Evolutionary conservation across 306 rosid species (phyloP), one percentile per base, ranked within the genome.

Genomic region (Acmispon strigosus): DNA sequence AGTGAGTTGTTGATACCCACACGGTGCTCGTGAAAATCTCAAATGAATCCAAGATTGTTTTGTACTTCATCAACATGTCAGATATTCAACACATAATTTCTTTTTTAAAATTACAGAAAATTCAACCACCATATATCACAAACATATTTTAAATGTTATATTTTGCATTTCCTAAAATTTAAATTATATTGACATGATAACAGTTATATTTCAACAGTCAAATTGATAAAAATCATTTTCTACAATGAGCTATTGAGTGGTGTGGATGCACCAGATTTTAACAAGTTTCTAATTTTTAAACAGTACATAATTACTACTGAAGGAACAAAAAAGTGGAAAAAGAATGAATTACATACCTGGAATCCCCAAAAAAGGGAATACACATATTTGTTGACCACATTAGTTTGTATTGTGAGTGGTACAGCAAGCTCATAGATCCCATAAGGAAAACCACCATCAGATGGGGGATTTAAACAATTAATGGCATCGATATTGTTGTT

Each of bases 301-400:
- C 10, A 16, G 41, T 4, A 34, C 47, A 52, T 20, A 70, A 43
- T 24, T 14, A 3, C 32, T 73, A 62, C 56, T 7, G 20, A 53
- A 74, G 1, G 2, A 36, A 49, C 11, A 16, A 15, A 14, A 59
- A 2, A 22, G 2, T 5, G 41, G 32, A 27, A 4, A 14, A 32
- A 69, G 10, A 52, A 43, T 8, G 5, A 45, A 66, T 19, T 18
- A 15, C 59, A 39, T 39, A 78, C 82, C 78, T 72, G 82, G 9
- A 78, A 72, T 57, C 82, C 78, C 82, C 78, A 78, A 66, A 78
- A 78, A 37, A 57, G 70, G 42, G 78, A 49, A 72, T 65, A 78
- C 5, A 78, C 70, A 20, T 78, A 72, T 72, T 78, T 78, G 36
- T 49, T 72, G 58, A 66, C 42, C 7, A 65, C 7, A 0, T 22